phyloP scores from a whole-genome alignment of 148 eudicot genomes.

The Camellia sinensis region DNA sequence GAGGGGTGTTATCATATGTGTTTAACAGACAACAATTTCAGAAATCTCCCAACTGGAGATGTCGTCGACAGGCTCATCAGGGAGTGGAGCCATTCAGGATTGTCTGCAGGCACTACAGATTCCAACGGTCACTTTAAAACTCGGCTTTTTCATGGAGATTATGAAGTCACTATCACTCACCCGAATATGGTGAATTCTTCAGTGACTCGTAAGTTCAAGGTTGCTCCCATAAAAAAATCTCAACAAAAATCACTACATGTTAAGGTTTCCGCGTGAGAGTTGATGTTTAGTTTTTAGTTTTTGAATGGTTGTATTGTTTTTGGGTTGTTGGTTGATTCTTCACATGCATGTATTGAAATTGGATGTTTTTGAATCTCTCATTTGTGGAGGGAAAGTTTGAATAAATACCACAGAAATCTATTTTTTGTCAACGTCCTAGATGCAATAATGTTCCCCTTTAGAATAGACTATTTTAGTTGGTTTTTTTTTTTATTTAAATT shows the following conservation, averaged over 20 bases:
- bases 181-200: neutral
- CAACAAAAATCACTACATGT: neutral
- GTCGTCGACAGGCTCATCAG: conserved; percentile 43
- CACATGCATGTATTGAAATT: too few relatives aligned
- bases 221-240: neutral
- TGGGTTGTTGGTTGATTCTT: too few relatives aligned
- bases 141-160: conserved; percentile 51
- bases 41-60: conserved; percentile 47
- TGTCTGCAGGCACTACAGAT: conserved; percentile 31
- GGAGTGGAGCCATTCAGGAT: conserved; percentile 27
- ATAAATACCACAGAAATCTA: too few relatives aligned
- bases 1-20: conserved; percentile 53
- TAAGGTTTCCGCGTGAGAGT: neutral
- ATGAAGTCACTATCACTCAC: conserved; percentile 27
- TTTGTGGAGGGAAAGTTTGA: too few relatives aligned
- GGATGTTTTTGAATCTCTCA: too few relatives aligned
- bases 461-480: too few relatives aligned
- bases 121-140: conserved; percentile 31
- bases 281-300: neutral
- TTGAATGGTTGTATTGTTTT: too few relatives aligned
- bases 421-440: too few relatives aligned
- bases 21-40: conserved; percentile 55
- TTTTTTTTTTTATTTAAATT: too few relatives aligned
- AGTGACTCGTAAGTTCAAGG: neutral
- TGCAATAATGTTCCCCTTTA: too few relatives aligned